Evolutionary conservation across 2,329 filamentous ascomycete genomes (phyloP), one percentile per base, ranked within the genome.

Genomic region (Trichoderma cornu-damae): DNA sequence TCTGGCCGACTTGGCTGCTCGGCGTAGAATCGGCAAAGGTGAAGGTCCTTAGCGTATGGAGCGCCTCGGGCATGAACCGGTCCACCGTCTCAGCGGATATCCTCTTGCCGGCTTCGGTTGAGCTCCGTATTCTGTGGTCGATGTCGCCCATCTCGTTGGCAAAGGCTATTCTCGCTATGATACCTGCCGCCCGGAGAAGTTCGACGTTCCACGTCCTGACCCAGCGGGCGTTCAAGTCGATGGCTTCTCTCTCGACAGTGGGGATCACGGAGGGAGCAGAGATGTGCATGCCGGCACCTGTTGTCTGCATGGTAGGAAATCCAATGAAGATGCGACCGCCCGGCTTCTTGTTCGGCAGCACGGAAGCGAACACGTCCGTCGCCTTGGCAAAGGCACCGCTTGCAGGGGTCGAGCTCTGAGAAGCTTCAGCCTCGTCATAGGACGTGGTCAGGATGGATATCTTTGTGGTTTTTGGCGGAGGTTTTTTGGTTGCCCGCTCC

Each of bases 251-350:
- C 72, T 99, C 94, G 2, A 99, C 95, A 0, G 94, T 99, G 0
- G 94, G 94, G 58, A 99, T 99, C 12, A 99, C 86, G 0, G 93
- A 96, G 1, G 92, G 94, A 0, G 94, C 94, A 11, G 93, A 97
- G 28, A 99, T 88, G 70, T 99, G 94, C 69, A 95, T 88, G 14
- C 93, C 89, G 26, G 93, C 85, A 55, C 93, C 94, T 0, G 95
- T 99, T 0, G 94, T 99, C 74, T 99, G 94, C 64, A 93, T 92
- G 1, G 94, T 99, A 3, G 94, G 93, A 68, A 99, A 99, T 0
- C 94, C 94, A 67, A 99, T 99, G 67, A 97, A 99, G 55, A 99
- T 89, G 53, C 90, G 86, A 6, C 94, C 94, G 7, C 84, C 83
- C 0, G 82, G 82, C 64, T 89, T 89, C 70, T 91, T 95, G 58